Conservation (phyloP, 257 asterid genomes). For the Vinca minor region DNA sequence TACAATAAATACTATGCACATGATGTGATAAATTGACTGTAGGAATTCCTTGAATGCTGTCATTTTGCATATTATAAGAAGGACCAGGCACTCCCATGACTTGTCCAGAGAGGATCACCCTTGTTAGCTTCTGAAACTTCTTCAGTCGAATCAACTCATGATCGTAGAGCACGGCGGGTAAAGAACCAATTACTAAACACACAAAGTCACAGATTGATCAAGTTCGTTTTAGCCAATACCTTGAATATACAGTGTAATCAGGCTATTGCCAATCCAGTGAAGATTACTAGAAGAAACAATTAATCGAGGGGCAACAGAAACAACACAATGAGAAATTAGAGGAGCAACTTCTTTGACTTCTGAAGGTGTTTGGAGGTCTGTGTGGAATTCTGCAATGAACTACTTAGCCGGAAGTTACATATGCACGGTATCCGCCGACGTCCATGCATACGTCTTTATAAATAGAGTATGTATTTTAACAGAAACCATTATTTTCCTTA, state of each 20-base stretch:
- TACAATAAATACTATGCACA: not conserved
- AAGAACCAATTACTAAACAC: not conserved
- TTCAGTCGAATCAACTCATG: not conserved
- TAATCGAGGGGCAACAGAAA: not conserved
- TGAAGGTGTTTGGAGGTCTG: not conserved
- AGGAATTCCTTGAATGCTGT: not conserved
- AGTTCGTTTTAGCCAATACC: not conserved
- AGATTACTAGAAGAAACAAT: not conserved
- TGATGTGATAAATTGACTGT: not conserved
- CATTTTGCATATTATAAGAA: not conserved
- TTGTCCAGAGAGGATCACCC: not conserved
- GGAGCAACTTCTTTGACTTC: not conserved
- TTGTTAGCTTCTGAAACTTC: not conserved
- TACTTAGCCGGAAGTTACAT: not conserved
- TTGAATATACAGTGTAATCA: not conserved
- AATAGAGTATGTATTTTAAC: not conserved
- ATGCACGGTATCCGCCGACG: not conserved
- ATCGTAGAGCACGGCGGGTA: not conserved
- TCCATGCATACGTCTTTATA: not conserved
- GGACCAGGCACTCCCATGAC: not conserved
- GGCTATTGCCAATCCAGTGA: not conserved
- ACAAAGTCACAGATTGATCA: not conserved
- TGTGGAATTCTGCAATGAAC: not conserved
- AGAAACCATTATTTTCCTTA: not conserved
- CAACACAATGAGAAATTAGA: not conserved